These are phyloP conservation scores for Hyphodiscus sp. DNA, from an alignment of 2,329 filamentous ascomycete species.

Conservation along the genomic window DNA sequence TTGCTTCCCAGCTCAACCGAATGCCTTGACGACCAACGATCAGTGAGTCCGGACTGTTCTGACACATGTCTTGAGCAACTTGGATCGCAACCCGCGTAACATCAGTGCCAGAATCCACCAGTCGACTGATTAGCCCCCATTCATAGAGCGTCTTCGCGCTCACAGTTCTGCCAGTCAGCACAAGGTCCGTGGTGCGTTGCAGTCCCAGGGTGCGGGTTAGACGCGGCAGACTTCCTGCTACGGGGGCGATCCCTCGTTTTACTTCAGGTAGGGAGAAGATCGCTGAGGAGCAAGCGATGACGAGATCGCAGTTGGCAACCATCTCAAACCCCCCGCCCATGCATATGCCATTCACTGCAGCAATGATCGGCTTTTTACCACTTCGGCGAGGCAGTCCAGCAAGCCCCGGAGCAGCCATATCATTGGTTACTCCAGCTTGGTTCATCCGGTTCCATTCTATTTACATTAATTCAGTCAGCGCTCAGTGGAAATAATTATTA, in stretches of 20 bases:
- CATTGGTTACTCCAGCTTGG: slow-evolving; percentile 11
- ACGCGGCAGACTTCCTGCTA: slow-evolving; percentile 63
- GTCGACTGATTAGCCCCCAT: slow-evolving; percentile 66
- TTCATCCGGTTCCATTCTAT: slow-evolving; percentile 45
- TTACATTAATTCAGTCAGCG: slow-evolving; percentile 2
- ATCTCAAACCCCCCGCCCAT: slow-evolving; percentile 46
- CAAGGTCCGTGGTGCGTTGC: slow-evolving; percentile 64
- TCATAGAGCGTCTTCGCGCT: slow-evolving; percentile 48
- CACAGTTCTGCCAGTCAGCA: slow-evolving; percentile 54
- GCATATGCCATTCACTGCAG: slow-evolving; percentile 51
- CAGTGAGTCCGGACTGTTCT: slow-evolving; percentile 19
- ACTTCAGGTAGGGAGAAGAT: slow-evolving; percentile 65
- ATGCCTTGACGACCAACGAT: slow-evolving; percentile 17
- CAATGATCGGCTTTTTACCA: slow-evolving; percentile 56
- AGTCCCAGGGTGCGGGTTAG: slow-evolving; percentile 57
- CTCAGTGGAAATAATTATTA: slow-evolving; percentile 25
- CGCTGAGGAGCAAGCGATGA: slow-evolving; percentile 52
- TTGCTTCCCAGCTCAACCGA: slow-evolving; percentile 15
- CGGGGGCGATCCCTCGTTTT: slow-evolving; percentile 59
- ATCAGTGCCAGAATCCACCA: slow-evolving; percentile 46
- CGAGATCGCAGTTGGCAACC: slow-evolving; percentile 45
- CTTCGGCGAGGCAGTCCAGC: slow-evolving; percentile 47
- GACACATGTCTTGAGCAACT: slow-evolving; percentile 13
- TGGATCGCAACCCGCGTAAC: slow-evolving; percentile 39
- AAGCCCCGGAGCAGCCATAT: slow-evolving; percentile 21